phyloP scores from a whole-genome alignment of 2,329 filamentous ascomycete genomes.

The Ophiostoma sp. region DNA sequence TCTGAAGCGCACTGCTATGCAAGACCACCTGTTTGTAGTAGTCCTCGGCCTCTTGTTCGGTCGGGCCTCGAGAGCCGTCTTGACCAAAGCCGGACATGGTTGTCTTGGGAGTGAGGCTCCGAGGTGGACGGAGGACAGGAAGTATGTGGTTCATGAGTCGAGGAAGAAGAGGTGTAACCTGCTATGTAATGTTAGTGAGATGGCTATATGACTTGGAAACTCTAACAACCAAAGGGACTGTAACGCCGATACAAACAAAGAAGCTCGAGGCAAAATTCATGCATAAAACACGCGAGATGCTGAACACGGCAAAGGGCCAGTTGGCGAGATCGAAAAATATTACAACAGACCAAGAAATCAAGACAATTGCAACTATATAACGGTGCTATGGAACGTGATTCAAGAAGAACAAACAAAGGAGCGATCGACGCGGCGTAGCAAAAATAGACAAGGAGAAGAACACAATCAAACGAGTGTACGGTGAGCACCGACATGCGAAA shows the following conservation, averaged over 20 bases:
- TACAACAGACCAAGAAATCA: background rate
- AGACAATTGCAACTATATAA: background rate
- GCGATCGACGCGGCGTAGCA: background rate
- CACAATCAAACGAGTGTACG: too few relatives aligned
- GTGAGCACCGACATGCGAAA: too few relatives aligned
- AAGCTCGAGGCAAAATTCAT: too few relatives aligned
- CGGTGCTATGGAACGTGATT: background rate
- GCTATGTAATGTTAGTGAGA: too few relatives aligned
- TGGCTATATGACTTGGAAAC: too few relatives aligned
- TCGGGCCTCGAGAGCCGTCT: background rate
- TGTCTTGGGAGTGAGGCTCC: too few relatives aligned
- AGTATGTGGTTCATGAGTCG: too few relatives aligned
- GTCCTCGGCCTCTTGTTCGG: background rate
- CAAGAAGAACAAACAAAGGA: background rate
- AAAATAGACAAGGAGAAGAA: background rate
- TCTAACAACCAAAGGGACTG: too few relatives aligned
- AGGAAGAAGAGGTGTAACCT: too few relatives aligned
- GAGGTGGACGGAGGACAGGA: too few relatives aligned
- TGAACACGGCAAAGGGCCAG: background rate
- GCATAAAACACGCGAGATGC: background rate
- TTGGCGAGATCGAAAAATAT: background rate
- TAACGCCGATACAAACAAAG: too few relatives aligned
- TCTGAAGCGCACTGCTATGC: background rate
- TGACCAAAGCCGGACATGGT: background rate
- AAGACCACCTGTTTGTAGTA: background rate